Percentiles rank a stretch among this genome's conserved stretches.
phyloP scores from a whole-genome alignment of 1,139 yeast species.

The Martiniozyma asiatica region DNA sequence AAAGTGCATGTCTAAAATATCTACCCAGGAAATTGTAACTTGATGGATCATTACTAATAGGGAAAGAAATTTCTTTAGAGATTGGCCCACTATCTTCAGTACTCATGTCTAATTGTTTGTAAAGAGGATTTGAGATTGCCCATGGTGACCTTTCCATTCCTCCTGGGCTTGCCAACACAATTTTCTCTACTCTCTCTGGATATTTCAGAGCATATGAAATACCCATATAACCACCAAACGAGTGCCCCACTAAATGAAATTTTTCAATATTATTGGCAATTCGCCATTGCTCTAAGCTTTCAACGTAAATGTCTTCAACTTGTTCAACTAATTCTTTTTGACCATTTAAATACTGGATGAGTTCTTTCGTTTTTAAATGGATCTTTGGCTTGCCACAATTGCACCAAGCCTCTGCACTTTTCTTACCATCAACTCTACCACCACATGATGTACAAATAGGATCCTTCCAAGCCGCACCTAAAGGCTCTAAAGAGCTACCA shows the following conservation, averaged over 20 bases:
- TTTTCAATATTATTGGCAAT: constrained; percentile 37
- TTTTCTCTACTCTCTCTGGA: constrained; percentile 51
- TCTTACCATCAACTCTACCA: constrained; percentile 12
- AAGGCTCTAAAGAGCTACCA: no score
- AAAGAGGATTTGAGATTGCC: constrained; percentile 38
- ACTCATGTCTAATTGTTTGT: constrained; percentile 5
- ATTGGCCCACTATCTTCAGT: constrained; percentile 2
- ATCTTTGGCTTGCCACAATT: constrained; percentile 8
- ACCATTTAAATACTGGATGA: constrained; percentile 22
- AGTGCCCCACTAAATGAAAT: constrained; percentile 77
- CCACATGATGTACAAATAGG: constrained; percentile 9
- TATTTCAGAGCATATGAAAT: constrained; percentile 67
- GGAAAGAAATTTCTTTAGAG: constrained; percentile 6
- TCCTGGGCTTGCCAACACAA: constrained; percentile 77
- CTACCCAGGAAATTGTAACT: constrained; percentile 30
- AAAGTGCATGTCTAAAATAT: constrained; percentile 29
- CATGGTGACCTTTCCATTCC: constrained; percentile 72
- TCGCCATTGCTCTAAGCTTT: constrained; percentile 82
- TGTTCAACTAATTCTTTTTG: constrained; percentile 33
- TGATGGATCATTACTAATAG: constrained; percentile 17
- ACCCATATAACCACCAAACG: constrained; percentile 85
- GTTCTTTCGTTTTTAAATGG: constrained; percentile 11
- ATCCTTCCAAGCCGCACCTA: no score
- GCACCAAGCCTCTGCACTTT: constrained; percentile 8
- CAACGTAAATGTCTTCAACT: constrained; percentile 68